Conservation (phyloP, 106 monocot genomes). For the Platanthera guangdongensis region DNA sequence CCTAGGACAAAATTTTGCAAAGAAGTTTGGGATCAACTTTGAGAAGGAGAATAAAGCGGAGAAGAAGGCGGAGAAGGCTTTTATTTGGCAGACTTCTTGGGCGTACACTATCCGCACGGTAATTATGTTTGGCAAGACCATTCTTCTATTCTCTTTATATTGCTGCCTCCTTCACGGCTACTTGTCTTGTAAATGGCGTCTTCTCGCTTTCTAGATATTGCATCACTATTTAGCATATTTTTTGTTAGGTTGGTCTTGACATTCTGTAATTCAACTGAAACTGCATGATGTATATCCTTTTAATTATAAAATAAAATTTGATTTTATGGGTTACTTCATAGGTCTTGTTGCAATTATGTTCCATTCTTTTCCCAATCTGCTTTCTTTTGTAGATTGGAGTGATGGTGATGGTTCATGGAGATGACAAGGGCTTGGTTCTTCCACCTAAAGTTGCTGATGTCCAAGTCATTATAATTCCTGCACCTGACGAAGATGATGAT, state of each 20-base stretch:
- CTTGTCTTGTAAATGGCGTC: no score
- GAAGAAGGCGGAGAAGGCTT: conserved; percentile 55
- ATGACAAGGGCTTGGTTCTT: conserved; percentile 87
- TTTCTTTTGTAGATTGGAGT: conserved; percentile 66
- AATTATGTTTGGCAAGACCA: conserved; percentile 6
- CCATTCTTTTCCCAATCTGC: neutral
- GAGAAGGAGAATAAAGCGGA: conserved; percentile 55
- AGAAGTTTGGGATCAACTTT: conserved; percentile 87
- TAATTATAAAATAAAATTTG: no score
- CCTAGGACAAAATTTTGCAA: conserved; percentile 98
- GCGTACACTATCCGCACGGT: conserved; percentile 90
- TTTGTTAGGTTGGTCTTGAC: no score
- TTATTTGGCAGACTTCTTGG: conserved; percentile 99
- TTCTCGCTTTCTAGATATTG: no score
- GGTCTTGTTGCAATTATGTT: neutral
- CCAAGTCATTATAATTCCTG: conserved; percentile 77
- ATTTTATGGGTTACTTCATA: neutral
- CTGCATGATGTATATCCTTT: no score
- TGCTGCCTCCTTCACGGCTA: no score
- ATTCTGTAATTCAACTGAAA: no score
- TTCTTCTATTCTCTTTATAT: no score
- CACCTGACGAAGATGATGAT: conserved; percentile 88
- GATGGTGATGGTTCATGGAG: conserved; percentile 98
- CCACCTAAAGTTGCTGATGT: conserved; percentile 85
- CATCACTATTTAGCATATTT: no score